A percentile compares a stretch with the other conserved stretches of the same genome.
These are phyloP conservation scores for Pseudoneurospora amorphoporcata DNA, from an alignment of 495 filamentous ascomycete species.

Conservation along the genomic window DNA sequence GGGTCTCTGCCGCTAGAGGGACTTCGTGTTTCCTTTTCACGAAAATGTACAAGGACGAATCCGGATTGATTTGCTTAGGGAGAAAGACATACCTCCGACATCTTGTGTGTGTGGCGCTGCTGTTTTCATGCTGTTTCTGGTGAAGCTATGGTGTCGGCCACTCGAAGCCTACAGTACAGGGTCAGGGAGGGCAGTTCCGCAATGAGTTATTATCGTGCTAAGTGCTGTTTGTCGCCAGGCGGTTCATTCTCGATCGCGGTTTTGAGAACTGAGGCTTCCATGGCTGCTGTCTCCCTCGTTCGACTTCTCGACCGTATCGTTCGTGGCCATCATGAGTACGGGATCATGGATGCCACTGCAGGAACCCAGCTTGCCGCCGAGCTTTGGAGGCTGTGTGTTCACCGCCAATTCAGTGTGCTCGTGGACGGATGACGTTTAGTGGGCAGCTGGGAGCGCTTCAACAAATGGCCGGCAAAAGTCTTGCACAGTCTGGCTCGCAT, in stretches of 20 bases:
- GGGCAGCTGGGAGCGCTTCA: not conserved
- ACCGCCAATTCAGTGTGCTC: not conserved
- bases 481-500: not conserved
- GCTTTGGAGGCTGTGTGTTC: not conserved
- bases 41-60: not conserved
- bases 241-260: not conserved
- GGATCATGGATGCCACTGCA: not conserved
- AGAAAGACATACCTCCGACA: not conserved
- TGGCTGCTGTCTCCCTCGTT: not conserved
- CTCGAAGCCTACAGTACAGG: not conserved
- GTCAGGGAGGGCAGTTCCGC: not conserved
- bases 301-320: not conserved
- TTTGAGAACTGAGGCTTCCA: not conserved
- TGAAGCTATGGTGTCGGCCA: not conserved
- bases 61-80: not conserved
- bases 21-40: not conserved
- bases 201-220: not conserved
- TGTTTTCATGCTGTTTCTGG: not conserved
- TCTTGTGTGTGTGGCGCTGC: not conserved
- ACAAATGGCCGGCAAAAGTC: not conserved
- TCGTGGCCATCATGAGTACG: not conserved
- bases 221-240: not conserved
- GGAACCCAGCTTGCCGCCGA: not conserved
- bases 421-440: not conserved
- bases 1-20: not conserved